Evolutionary conservation across 257 asterid species (phyloP), one percentile per base, ranked within the genome.

Genomic region (Haberlea rhodopensis): DNA sequence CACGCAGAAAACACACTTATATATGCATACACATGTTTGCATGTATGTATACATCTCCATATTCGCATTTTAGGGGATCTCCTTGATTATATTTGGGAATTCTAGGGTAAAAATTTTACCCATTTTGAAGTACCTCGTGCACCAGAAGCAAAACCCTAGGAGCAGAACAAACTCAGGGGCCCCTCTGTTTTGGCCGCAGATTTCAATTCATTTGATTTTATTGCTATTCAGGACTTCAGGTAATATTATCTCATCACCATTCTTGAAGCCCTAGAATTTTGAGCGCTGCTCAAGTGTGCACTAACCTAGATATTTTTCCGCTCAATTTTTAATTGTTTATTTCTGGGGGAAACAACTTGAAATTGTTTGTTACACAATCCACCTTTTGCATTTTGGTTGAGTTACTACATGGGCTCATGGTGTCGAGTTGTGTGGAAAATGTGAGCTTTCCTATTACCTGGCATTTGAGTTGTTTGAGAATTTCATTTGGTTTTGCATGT

Each of bases 361-460:
- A 22, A 32, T 13, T 32, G 51, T 26, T 32, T 24, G 9, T 59
- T 11, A 59, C 16, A 9, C 16, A 8, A 10, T 59, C 15, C 43
- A 6, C n/a, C n/a, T n/a, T n/a, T n/a, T n/a, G n/a, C n/a, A n/a
- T 58, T 31, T 58, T 59, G 64, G 37, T 20, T 32, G 64, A 59
- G 15, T 19, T 58, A 27, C 18, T 19, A 25, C 43, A 15, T 4
- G 25, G 19, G 22, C 18, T 24, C 25, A 18, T 58, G 49, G 10
- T 37, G 46, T 37, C 7, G n/a, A 43, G 18, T 58, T 19, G 19
- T 32, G 28, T 11, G 51, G 23, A 20, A 8, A 51, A 59, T 58
- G 32, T 58, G 63, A 37, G 46, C 46, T 37, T 37, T n/a, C n/a
- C n/a, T n/a, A n/a, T n/a, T n/a, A n/a, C n/a, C n/a, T n/a, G n/a